These are phyloP conservation scores for Casuarina equisetifolia DNA, from an alignment of 306 rosid species.

Conservation along the genomic window DNA sequence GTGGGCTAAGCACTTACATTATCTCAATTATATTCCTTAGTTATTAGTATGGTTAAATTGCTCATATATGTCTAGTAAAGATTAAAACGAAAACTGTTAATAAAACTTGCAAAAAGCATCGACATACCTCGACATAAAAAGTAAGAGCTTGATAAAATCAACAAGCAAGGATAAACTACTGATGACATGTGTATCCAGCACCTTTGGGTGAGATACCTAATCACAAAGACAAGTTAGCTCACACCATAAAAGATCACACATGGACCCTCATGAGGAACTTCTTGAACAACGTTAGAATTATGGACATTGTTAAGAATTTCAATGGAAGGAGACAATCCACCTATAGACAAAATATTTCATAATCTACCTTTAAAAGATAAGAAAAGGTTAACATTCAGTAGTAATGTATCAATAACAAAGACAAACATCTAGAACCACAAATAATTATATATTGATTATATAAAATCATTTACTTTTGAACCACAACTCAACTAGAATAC, in stretches of 20 bases:
- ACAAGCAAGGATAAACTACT: neutral
- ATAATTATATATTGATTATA: neutral
- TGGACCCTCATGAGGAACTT: conserved; percentile 99
- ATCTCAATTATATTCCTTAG: conserved; percentile 95
- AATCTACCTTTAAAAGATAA: conserved; percentile 64
- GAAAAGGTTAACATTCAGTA: conserved; percentile 7
- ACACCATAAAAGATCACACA: conserved; percentile 97
- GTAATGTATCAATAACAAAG: conserved; percentile 13
- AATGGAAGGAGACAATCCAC: conserved; percentile 93
- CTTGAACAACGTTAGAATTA: conserved; percentile 95
- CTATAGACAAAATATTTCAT: conserved; percentile 95
- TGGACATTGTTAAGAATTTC: conserved; percentile 91
- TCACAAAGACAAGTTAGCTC: conserved; percentile 95
- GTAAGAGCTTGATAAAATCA: neutral
- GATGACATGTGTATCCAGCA: conserved; percentile 81
- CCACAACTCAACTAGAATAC: neutral
- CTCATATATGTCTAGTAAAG: conserved; percentile 81
- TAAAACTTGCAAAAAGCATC: neutral
- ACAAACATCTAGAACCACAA: neutral
- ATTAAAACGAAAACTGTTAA: neutral
- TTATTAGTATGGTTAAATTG: conserved; percentile 91
- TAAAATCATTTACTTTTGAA: neutral
- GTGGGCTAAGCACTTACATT: conserved; percentile 53
- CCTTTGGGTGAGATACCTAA: conserved; percentile 97
- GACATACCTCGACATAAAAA: neutral